These are phyloP conservation scores for Cardiospermum halicacabum DNA, from an alignment of 345 rosid species.

Conservation along the genomic window DNA sequence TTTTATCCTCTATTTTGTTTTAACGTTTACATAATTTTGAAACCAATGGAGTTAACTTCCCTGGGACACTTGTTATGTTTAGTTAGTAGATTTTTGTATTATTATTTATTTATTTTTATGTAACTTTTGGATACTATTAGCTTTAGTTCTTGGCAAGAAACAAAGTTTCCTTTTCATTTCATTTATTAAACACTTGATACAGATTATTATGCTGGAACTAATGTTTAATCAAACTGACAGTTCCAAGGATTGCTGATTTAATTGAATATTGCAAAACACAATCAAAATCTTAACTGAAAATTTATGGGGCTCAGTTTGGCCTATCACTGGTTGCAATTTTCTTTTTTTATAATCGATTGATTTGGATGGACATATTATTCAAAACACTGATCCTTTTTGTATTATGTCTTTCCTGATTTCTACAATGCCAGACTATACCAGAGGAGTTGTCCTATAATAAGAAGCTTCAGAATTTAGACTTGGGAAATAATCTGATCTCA, in stretches of 20 bases:
- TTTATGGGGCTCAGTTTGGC: background rate
- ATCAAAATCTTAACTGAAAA: background rate
- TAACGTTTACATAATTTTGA: no score
- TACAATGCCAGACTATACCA: conserved; percentile 55
- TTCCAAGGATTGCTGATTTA: background rate
- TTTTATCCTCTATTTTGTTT: no score
- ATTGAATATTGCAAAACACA: background rate
- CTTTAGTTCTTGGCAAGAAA: background rate
- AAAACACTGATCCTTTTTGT: background rate
- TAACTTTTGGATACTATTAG: background rate
- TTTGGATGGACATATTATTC: background rate
- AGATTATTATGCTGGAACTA: background rate
- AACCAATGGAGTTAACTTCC: no score
- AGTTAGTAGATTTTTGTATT: no score
- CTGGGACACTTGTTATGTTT: no score
- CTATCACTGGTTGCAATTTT: background rate
- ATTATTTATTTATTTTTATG: no score
- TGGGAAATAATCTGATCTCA: conserved; percentile 76
- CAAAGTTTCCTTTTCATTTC: background rate
- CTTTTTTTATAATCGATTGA: background rate
- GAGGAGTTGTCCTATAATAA: conserved; percentile 60
- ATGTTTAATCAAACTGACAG: background rate
- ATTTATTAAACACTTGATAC: background rate
- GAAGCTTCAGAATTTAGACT: conserved; percentile 72
- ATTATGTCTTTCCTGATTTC: background rate